Conservation (phyloP, 352 stramenopile species). For the Pythium rishiriense region DNA sequence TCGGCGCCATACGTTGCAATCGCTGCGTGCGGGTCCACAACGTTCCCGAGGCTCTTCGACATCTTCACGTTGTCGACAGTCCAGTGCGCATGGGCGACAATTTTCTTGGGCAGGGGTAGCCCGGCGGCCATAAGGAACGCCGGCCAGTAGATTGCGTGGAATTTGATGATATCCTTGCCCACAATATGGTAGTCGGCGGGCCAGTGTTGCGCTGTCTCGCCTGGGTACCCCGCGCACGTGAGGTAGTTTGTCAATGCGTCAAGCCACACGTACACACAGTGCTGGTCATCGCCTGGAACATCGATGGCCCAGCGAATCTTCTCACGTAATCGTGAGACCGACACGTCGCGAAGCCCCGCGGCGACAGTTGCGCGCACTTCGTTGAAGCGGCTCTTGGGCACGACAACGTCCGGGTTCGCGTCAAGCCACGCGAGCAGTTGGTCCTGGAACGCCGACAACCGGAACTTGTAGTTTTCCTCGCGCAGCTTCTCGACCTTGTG, state of each 20-base stretch:
- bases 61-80: slow-evolving; percentile 99
- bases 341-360: slow-evolving; percentile 94
- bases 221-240: slow-evolving; percentile 93
- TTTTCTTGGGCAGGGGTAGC: slow-evolving; percentile 90
- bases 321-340: slow-evolving; percentile 94
- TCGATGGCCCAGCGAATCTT: slow-evolving; percentile 97
- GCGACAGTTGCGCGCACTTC: slow-evolving; percentile 90
- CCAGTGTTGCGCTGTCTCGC: slow-evolving; percentile 45
- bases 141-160: slow-evolving; percentile 99
- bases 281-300: slow-evolving; percentile 87
- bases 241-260: slow-evolving; percentile 99
- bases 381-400: slow-evolving; percentile 90
- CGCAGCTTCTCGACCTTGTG: slow-evolving; percentile 93
- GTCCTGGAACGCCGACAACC: slow-evolving; percentile 93
- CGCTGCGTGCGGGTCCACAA: slow-evolving; percentile 94
- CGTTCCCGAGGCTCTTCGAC: slow-evolving; percentile 98
- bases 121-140: slow-evolving; percentile 94
- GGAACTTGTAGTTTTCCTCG: slow-evolving; percentile 99
- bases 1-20: slow-evolving; percentile 93
- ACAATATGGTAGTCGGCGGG: slow-evolving; percentile 91
- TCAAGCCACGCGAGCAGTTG: slow-evolving; percentile 91
- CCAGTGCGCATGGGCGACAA: slow-evolving; percentile 99
- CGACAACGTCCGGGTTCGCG: slow-evolving; percentile 87
- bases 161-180: slow-evolving; percentile 99
- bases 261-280: slow-evolving; percentile 99